These are phyloP conservation scores for Metschnikowia baotianmanensis DNA, from an alignment of 805 yeast species.

Conservation along the genomic window DNA sequence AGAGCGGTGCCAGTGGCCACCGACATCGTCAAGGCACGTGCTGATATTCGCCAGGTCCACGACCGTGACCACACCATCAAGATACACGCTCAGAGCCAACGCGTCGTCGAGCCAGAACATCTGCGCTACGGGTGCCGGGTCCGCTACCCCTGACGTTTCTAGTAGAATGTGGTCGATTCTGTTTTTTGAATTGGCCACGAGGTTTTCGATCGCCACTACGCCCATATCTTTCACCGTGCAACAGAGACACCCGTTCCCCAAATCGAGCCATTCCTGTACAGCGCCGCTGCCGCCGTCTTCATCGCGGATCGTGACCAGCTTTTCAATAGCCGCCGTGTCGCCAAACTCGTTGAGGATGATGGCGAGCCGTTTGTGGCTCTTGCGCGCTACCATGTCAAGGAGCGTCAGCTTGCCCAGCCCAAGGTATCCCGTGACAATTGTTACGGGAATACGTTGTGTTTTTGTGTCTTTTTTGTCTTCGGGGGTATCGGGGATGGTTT, in stretches of 20 bases:
- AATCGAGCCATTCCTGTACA: conserved; percentile 91
- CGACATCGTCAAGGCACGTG: conserved; percentile 64
- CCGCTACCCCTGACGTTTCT: conserved; percentile 96
- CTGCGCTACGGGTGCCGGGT: conserved; percentile 94
- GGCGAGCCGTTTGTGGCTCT: conserved; percentile 74
- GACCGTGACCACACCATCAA: conserved; percentile 90
- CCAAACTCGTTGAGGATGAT: conserved; percentile 92
- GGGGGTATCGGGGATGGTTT: too few species aligned
- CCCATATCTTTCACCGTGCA: conserved; percentile 96
- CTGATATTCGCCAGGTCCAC: conserved; percentile 70
- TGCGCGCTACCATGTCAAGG: conserved; percentile 67
- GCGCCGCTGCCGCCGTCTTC: conserved; percentile 43
- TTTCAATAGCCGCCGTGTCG: conserved; percentile 85
- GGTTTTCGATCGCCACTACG: conserved; percentile 87
- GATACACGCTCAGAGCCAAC: conserved; percentile 73
- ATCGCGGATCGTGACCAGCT: conserved; percentile 74
- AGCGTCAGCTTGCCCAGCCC: conserved; percentile 95
- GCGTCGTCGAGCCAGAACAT: conserved; percentile 99
- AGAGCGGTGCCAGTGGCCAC: conserved; percentile 64
- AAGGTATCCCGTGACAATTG: conserved; percentile 90
- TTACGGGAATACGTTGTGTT: conserved; percentile 70
- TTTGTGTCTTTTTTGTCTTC: background rate
- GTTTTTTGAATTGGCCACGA: conserved; percentile 67
- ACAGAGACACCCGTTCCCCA: conserved; percentile 95
- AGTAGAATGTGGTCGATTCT: conserved; percentile 85